phyloP scores from a whole-genome alignment of 2,329 filamentous ascomycete genomes.

The Aulographum hederae region DNA sequence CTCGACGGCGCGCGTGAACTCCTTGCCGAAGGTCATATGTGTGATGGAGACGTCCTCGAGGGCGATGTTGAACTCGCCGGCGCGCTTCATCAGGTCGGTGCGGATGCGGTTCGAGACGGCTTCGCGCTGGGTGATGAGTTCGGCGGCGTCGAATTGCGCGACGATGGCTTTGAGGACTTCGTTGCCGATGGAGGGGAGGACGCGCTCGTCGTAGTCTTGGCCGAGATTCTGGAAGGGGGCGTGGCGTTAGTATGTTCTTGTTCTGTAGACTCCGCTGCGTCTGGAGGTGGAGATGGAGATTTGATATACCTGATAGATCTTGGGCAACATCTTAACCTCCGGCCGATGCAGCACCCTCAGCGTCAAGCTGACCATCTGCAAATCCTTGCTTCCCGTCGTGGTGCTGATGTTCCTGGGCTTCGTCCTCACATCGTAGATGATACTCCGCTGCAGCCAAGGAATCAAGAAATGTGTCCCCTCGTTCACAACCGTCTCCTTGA shows the following conservation, averaged over 20 bases:
- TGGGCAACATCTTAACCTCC: constrained; percentile 79
- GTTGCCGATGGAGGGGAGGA: constrained; percentile 35
- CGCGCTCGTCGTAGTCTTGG: constrained; percentile 76
- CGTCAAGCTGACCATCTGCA: constrained; percentile 99
- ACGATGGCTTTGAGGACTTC: constrained; percentile 36
- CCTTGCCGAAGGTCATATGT: constrained; percentile 98
- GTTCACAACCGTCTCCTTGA: constrained; percentile 81
- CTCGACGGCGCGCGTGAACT: constrained; percentile 97
- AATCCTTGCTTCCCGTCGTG: constrained; percentile 93
- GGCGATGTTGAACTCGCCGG: constrained; percentile 94
- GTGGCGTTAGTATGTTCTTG: too few species aligned
- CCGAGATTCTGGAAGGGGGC: constrained; percentile 63
- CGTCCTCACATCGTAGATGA: constrained; percentile 93
- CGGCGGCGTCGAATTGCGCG: constrained; percentile 33
- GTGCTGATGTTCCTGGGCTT: constrained; percentile 96
- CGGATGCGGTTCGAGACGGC: constrained; percentile 91
- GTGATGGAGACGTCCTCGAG: constrained; percentile 98
- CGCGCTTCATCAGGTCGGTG: constrained; percentile 76
- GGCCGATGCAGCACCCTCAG: constrained; percentile 88
- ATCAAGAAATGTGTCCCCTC: constrained; percentile 95
- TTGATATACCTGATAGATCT: constrained; percentile 81
- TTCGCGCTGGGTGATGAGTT: constrained; percentile 91
- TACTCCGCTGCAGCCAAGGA: constrained; percentile 86
- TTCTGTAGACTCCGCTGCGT: too few species aligned
- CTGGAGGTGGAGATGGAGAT: too few species aligned